Percentiles rank a stretch among this genome's conserved stretches.
These are phyloP conservation scores for Abrus pulchellus DNA, from an alignment of 306 rosid species.

Conservation along the genomic window DNA sequence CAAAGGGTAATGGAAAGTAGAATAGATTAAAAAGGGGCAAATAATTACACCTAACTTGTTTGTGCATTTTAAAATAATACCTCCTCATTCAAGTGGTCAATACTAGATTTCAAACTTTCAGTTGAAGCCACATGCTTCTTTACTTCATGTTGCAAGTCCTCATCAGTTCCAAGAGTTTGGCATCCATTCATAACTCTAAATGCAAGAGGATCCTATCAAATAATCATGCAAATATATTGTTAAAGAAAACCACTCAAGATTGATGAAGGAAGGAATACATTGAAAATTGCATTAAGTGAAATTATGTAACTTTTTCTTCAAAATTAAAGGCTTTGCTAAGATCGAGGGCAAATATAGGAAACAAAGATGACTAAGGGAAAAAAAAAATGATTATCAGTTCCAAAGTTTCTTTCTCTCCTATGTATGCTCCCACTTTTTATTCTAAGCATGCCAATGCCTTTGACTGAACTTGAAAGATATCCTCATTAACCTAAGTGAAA, in stretches of 20 bases:
- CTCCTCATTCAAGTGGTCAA: constrained; percentile 82
- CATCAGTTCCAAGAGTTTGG: constrained; percentile 57
- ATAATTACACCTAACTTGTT: constrained; percentile 15
- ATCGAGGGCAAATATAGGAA: constrained; percentile 29
- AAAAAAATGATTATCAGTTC: constrained; percentile 22
- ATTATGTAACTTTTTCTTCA: constrained; percentile 7
- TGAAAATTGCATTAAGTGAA: constrained; percentile 24
- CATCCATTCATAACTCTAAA: constrained; percentile 54
- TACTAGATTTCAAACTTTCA: constrained; percentile 77
- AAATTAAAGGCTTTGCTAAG: constrained; percentile 31
- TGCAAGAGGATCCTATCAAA: constrained; percentile 66
- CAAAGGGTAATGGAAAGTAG: constrained; percentile 22
- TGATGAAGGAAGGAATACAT: constrained; percentile 28
- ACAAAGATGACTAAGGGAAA: constrained; percentile 32
- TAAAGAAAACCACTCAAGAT: constrained; percentile 38
- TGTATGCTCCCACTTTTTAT: constrained; percentile 1
- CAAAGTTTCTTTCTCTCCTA: constrained; percentile 20
- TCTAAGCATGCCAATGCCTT: neutral
- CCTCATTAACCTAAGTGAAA: constrained; percentile 15
- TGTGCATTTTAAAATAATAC: constrained; percentile 50
- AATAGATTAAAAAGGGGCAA: constrained; percentile 37
- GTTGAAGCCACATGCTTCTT: constrained; percentile 64
- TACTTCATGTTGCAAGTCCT: constrained; percentile 61
- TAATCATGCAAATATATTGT: constrained; percentile 44
- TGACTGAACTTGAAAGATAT: neutral